Evolutionary conservation across 176 grass and related monocot genomes (phyloP), one percentile per base, ranked within the genome.

Genomic region (Rhynchospora tenuis): DNA sequence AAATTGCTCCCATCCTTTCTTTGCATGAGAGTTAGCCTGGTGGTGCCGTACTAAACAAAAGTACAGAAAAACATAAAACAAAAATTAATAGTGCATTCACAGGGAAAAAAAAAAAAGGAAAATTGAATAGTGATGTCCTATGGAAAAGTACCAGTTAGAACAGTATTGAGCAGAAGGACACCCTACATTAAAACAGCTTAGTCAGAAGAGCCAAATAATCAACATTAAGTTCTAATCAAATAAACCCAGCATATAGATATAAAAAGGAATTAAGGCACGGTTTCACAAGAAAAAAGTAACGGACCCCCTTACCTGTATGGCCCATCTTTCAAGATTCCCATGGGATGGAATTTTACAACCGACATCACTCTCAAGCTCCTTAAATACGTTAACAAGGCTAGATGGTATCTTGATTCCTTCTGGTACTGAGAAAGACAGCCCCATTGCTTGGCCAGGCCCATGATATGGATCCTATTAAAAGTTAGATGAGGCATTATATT

Each of bases 251-350:
- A 79, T 17, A 59, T 28, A 79, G 22, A 59, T 31, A 38, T n/a
- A n/a, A n/a, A 28, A 79, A 79, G 27, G 61, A 88, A 83, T 73
- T 48, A 16, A 50, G 66, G 16, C 73, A 17, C 54, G 59, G 17
- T 55, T 43, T 22, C 27, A 67, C 58, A 80, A 44, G 47, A 54
- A 64, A 85, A 63, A 74, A 62, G 31, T 17, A 78, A 20, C 4
- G 57, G 50, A 68, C 38, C 64, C 64, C 48, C 46, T 15, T 91
- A 98, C 96, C 96, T 98, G 96, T 78, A 94, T 89, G 69, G 96
- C 96, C 93, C 96, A 98, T 95, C 86, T 91, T 88, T 98, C 96
- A 76, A 98, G 84, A 88, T 95, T 95, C 73, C 96, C 96, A 89
- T 98, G 89, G 0, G 88, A 91, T 86, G 96, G 96, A 52, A 98